A percentile compares a stretch with the other conserved stretches of the same genome.
Conservation (phyloP, 2,329 filamentous ascomycete species). For the Pseudogymnoascus verrucosus region DNA sequence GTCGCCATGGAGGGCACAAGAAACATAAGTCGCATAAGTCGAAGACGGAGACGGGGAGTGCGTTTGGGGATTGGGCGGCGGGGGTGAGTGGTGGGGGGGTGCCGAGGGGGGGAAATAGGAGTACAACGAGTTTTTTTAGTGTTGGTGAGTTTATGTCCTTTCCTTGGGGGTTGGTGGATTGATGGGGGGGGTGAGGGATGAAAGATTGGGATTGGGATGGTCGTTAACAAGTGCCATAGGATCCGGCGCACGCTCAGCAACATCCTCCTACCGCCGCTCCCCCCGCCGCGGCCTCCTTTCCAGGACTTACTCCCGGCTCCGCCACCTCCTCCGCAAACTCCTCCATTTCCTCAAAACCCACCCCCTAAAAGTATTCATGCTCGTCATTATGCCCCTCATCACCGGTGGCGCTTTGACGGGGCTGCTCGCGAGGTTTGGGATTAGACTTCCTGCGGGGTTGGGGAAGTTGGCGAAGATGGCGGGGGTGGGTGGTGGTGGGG, state of each 20-base stretch:
- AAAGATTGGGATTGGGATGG: not conserved
- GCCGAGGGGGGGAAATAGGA: not conserved
- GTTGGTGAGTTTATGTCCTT: not conserved
- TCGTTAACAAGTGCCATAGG: not conserved
- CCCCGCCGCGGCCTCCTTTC: conserved; percentile 73
- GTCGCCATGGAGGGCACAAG: not conserved
- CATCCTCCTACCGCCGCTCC: conserved; percentile 69
- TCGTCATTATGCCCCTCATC: conserved; percentile 80
- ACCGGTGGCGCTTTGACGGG: conserved; percentile 75
- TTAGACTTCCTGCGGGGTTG: conserved; percentile 54
- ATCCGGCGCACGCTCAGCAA: conserved; percentile 36
- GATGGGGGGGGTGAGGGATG: not conserved
- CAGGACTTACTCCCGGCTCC: conserved; percentile 66
- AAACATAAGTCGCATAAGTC: not conserved
- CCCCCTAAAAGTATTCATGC: conserved; percentile 79
- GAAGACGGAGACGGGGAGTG: not conserved
- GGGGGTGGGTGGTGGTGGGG: conserved; percentile 18
- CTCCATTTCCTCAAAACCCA: conserved; percentile 74
- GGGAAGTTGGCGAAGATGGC: conserved; percentile 14
- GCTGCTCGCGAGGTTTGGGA: conserved; percentile 69
- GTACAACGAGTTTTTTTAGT: not conserved
- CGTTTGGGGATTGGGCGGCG: not conserved
- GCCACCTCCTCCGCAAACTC: conserved; percentile 71
- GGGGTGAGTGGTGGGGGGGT: not conserved
- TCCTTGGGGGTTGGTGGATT: not conserved